phyloP scores from a whole-genome alignment of 495 filamentous ascomycete species.

The Tuber borchii region DNA sequence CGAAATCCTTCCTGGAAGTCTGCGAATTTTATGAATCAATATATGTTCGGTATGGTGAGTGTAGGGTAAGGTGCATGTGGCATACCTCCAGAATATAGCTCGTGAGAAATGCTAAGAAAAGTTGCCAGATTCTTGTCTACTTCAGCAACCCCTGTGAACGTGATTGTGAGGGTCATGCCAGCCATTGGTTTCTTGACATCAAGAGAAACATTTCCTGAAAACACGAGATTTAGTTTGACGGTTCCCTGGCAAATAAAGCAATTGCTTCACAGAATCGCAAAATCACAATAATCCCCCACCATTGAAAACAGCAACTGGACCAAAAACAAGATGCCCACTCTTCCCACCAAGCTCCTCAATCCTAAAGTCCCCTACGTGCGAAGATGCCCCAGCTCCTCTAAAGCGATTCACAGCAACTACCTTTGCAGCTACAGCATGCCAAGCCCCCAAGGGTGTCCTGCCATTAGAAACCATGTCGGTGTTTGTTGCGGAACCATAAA shows the following conservation, averaged over 20 bases:
- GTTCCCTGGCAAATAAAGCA: not conserved
- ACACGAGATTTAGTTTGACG: slow-evolving; percentile 11
- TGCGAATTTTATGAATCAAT: slow-evolving; percentile 11
- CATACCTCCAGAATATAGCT: slow-evolving; percentile 36
- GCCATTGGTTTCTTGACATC: slow-evolving; percentile 35
- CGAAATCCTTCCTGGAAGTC: slow-evolving; percentile 36
- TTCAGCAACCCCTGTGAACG: slow-evolving; percentile 34
- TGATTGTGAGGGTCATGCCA: slow-evolving; percentile 34
- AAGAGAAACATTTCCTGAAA: slow-evolving; percentile 32
- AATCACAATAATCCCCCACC: slow-evolving; percentile 19
- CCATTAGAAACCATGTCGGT: slow-evolving; percentile 33
- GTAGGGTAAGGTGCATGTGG: not conserved
- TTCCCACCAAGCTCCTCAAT: slow-evolving; percentile 39
- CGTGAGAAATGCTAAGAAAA: slow-evolving; percentile 31
- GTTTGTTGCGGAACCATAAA: not conserved
- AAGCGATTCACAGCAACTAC: slow-evolving; percentile 39
- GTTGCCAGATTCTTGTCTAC: slow-evolving; percentile 25
- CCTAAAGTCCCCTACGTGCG: slow-evolving; percentile 32
- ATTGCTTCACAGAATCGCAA: not conserved
- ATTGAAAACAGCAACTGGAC: slow-evolving; percentile 39
- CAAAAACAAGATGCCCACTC: slow-evolving; percentile 35
- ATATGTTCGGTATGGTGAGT: not conserved
- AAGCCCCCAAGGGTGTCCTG: slow-evolving; percentile 35
- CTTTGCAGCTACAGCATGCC: slow-evolving; percentile 38
- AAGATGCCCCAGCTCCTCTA: slow-evolving; percentile 27